These are phyloP conservation scores for Eucalyptus marginata DNA, from an alignment of 345 rosid species.

Conservation along the genomic window DNA sequence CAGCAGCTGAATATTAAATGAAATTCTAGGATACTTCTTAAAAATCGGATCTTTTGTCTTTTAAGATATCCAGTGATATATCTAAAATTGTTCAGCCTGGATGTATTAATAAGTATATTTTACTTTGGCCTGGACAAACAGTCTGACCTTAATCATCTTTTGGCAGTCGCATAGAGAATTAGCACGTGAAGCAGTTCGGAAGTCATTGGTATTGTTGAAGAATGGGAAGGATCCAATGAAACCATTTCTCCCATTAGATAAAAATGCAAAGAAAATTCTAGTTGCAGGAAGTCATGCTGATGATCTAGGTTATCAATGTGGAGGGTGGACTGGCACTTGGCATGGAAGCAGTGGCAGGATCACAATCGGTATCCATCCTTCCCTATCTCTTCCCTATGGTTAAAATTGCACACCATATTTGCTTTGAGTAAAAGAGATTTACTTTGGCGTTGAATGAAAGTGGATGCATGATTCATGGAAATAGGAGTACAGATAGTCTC, in stretches of 20 bases:
- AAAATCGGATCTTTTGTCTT: not conserved
- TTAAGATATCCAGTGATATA: not conserved
- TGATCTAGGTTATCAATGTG: conserved; percentile 86
- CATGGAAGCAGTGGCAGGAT: conserved; percentile 63
- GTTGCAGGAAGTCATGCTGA: conserved; percentile 76
- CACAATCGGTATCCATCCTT: conserved; percentile 47
- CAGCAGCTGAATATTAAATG: not conserved
- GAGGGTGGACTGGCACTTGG: conserved; percentile 86
- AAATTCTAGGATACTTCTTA: not conserved
- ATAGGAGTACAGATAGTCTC: not conserved
- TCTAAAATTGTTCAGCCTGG: not conserved
- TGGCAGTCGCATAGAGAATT: conserved; percentile 63
- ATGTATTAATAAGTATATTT: not conserved
- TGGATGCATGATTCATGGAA: not conserved
- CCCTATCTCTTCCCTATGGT: not conserved
- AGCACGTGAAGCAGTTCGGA: conserved; percentile 78
- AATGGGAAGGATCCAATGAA: conserved; percentile 51
- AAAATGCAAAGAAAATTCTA: conserved; percentile 52
- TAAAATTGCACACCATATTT: not conserved
- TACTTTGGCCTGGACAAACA: not conserved
- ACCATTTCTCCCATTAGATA: conserved; percentile 60
- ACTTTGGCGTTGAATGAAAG: not conserved
- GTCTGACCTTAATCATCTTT: not conserved
- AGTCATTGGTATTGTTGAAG: conserved; percentile 77
- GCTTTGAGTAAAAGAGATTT: not conserved